phyloP scores from a whole-genome alignment of 2,329 filamentous ascomycete species.

The Ophiostoma ulmi region DNA sequence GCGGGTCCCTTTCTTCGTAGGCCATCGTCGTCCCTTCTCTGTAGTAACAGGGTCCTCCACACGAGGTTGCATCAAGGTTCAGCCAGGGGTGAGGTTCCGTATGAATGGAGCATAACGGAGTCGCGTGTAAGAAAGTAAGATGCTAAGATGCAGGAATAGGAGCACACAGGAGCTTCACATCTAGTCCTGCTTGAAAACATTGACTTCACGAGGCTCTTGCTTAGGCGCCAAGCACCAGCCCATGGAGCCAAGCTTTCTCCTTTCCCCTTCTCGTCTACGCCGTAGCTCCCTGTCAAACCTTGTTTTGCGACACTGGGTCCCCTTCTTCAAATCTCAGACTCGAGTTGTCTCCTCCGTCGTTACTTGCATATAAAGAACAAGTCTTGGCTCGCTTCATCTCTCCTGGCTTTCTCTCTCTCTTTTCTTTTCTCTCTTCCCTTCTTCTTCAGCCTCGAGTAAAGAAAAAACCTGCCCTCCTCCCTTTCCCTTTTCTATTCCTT shows the following conservation, averaged over 20 bases:
- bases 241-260: constrained; percentile 19
- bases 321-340: not conserved
- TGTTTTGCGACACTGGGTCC: constrained; percentile 9
- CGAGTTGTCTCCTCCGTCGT: constrained; percentile 3
- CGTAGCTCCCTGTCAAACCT: constrained; percentile 17
- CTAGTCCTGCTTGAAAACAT: not conserved
- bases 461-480: constrained; percentile 30
- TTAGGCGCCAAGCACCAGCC: constrained; percentile 21
- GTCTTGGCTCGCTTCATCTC: constrained; percentile 19
- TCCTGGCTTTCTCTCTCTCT: not conserved
- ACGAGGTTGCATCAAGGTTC: not conserved
- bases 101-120: constrained; percentile 7
- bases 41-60: constrained; percentile 3
- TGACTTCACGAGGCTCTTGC: constrained; percentile 15
- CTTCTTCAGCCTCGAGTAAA: constrained; percentile 26
- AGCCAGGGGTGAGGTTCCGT: constrained; percentile 8
- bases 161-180: not conserved
- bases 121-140: not conserved
- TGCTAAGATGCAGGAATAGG: not conserved
- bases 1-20: constrained; percentile 5
- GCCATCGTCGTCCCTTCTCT: constrained; percentile 16
- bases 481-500: constrained; percentile 26
- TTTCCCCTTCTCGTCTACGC: constrained; percentile 13
- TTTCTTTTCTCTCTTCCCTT: constrained; percentile 16
- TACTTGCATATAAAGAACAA: constrained; percentile 21